Base-by-base conservation (phyloP, 805 yeast genomes). In the Ogataea pignaliae region DNA sequence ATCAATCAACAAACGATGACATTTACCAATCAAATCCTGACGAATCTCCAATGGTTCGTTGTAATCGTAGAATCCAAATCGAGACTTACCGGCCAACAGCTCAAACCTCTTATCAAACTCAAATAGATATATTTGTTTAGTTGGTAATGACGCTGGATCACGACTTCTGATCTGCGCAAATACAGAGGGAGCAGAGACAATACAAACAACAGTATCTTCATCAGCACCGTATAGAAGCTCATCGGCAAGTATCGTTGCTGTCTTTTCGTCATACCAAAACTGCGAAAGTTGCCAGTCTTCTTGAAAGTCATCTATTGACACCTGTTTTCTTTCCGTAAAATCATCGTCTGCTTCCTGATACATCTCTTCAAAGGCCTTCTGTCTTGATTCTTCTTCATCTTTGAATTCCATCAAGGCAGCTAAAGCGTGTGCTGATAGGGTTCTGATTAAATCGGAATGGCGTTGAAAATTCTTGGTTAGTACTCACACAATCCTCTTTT, bases 231-330 rank as follows among this genome's bases (percentile, higher is more conserved):
- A 86, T 12, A 88, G 63, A 35, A 88, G 68, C 8, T 87, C 93
- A 47, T 75, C 76, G 0, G 88, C 93, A 15, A 88, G 62, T 0
- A 65, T 58, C 41, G 72, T 74, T 0, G 96, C 89, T 1, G 97
- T 89, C 3, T 69, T 65, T 47, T 88, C 90, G 44, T 75, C 68
- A 59, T 88, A 89, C 89, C 97, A 89, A 66, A 89, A 89, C 63
- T 89, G 97, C 1, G 96, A 88, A 33, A 90, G 71, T 58, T 88
- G 93, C 97, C 97, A 89, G 64, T 89, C 96, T 64, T 89, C 97
- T 58, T 85, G 73, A 63, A 89, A 89, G 33, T 79, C 71, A 42
- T 83, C 87, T 64, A 90, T 90, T 16, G 63, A 45, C 11, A 59
- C 41, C 11, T 42, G 33, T 17, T 50, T 44, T 39, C 63, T 55